Evolutionary conservation across 2,329 filamentous ascomycete genomes (phyloP).

Genomic region (Cercospora beticola): DNA sequence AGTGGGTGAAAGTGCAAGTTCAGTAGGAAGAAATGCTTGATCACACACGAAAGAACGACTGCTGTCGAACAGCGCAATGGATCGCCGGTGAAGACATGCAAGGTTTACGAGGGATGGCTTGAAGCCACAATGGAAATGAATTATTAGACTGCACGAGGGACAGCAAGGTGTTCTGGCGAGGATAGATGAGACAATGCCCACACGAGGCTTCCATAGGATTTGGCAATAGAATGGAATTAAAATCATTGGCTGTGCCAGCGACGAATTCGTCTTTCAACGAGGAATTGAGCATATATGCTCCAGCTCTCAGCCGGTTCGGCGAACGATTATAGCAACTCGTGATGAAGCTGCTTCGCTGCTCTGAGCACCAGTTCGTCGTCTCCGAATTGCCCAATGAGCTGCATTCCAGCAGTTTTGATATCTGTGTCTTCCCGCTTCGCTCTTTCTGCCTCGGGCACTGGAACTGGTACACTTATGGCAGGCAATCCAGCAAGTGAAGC

Average conservation of each 20-base stretch:
- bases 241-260: background rate
- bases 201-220: conserved; percentile 1
- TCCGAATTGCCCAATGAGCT: conserved; percentile 79
- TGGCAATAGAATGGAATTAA: background rate
- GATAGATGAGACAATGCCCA: conserved; percentile 3
- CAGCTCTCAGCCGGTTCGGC: background rate
- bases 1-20: conserved; percentile 41
- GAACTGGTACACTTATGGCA: conserved; percentile 76
- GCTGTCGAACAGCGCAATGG: background rate
- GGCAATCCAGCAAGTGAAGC: conserved; percentile 89
- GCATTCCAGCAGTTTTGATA: conserved; percentile 59
- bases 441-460: conserved; percentile 31
- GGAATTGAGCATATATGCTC: background rate
- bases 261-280: background rate
- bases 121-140: background rate
- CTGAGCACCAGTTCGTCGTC: conserved; percentile 66
- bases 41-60: background rate
- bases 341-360: conserved; percentile 41
- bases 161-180: conserved; percentile 5
- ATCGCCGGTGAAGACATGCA: conserved; percentile 18
- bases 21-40: conserved; percentile 19
- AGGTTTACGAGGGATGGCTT: background rate
- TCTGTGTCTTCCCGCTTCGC: conserved; percentile 31
- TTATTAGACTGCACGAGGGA: conserved; percentile 9
- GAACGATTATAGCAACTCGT: background rate